These are phyloP conservation scores for Corylus americana DNA, from an alignment of 306 rosid species.

Conservation along the genomic window DNA sequence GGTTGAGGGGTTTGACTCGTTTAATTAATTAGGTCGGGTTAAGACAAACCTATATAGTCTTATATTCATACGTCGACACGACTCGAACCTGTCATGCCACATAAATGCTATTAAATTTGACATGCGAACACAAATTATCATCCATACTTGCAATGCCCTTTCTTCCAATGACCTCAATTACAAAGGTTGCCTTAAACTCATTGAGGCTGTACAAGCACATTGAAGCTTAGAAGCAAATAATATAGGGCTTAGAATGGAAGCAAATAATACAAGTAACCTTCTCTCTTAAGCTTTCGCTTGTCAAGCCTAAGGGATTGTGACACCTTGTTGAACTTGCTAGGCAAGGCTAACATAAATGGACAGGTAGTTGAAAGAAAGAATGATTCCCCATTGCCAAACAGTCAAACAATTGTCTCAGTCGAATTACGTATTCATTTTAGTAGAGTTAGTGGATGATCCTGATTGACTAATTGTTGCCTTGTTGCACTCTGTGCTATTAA, in stretches of 20 bases:
- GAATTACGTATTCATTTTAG: background rate
- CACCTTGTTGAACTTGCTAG: background rate
- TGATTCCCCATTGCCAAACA: background rate
- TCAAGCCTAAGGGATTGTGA: background rate
- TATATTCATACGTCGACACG: too few species aligned
- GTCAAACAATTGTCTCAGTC: background rate
- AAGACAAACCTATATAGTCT: too few species aligned
- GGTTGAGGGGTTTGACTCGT: too few species aligned
- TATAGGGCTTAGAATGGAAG: background rate
- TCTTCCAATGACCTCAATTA: conserved; percentile 8
- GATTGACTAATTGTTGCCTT: conserved; percentile 8
- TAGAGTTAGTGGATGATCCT: background rate
- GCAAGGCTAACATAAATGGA: background rate
- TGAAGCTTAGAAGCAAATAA: conserved; percentile 17
- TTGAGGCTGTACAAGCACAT: background rate
- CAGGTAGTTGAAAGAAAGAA: background rate
- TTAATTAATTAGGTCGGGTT: too few species aligned
- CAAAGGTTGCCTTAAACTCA: background rate
- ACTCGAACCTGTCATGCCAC: too few species aligned
- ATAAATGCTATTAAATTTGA: too few species aligned
- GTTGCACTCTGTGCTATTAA: background rate
- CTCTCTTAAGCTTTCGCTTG: too few species aligned
- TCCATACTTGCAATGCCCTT: too few species aligned
- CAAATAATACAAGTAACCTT: background rate
- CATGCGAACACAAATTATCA: too few species aligned